Base-by-base conservation (phyloP, 1,284 basidiomycete genomes). In the Ustilago esculenta region DNA sequence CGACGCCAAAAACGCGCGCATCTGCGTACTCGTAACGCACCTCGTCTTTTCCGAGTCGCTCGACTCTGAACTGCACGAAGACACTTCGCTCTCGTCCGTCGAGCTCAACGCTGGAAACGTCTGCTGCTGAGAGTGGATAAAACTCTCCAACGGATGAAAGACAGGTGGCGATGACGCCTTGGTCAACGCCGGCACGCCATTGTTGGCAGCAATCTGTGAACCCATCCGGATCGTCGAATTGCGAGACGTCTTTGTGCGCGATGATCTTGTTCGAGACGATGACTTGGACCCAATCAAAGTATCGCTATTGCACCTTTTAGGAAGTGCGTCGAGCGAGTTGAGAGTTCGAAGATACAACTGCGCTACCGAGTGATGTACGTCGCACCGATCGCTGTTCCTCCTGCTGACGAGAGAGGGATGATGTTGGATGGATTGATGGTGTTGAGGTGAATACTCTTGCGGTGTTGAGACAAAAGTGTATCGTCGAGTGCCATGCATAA, bases 1-100 rank as follows among this genome's bases (percentile, higher is more conserved):
- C 4, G 78, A 50, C 32, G 81, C 82, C 55, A 84, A 83, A 27
- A 73, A 46, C 1, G 82, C 72, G 12, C 83, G 79, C 23, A 84
- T 72, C 33, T 79, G 56, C 0, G 56, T 70, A 3, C 40, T 37
- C 1, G 66, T 60, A n/a, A 57, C 24, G 8, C n/a, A 5, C 8
- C 11, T 15, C 20, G 15, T 6, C 8, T 21, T 9, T 15, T 25
- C n/a, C n/a, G n/a, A n/a, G 5, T n/a, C 24, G 20, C 20, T 20
- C 12, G 55, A 44, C 8, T 32, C 36, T 15, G 56, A 51, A 11
- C 46, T 35, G 4, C 52, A 51, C 1, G 49, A 52, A 5, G 52
- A 60, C 14, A 30, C 44, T 21, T 32, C 33, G 41, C 43, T 52
- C 3, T 44, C 41, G 15, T 67, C 64, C 4, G 54, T 49, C 3